phyloP scores from a whole-genome alignment of 305 asterid genomes.

The Salvia sclarea region DNA sequence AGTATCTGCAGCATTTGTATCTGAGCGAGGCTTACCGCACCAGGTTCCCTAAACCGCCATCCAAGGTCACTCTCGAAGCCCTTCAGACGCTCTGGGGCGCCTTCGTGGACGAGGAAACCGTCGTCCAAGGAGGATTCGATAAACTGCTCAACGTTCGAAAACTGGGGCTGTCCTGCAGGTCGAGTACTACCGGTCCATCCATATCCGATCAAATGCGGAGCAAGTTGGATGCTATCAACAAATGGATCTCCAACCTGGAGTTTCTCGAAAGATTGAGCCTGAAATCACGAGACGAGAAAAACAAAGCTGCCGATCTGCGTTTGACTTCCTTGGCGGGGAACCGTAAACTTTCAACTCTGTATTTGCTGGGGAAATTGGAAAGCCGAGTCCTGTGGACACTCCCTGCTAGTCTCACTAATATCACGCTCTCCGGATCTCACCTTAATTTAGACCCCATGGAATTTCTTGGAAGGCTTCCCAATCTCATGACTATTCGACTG shows the following conservation, averaged over 20 bases:
- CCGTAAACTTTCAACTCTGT: conserved; percentile 22
- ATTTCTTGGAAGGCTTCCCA: conserved; percentile 17
- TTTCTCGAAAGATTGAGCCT: conserved; percentile 33
- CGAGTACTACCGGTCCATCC: background rate
- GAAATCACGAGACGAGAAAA: conserved; percentile 23
- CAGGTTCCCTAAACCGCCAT: conserved; percentile 26
- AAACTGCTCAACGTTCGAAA: conserved; percentile 10
- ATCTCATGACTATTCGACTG: conserved; percentile 26
- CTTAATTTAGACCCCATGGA: conserved; percentile 24
- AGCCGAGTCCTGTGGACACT: conserved; percentile 5
- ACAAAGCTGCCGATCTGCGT: conserved; percentile 21
- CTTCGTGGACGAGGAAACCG: conserved; percentile 32
- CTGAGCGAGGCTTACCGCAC: conserved; percentile 39
- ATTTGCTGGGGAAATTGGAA: conserved; percentile 30
- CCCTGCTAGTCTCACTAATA: conserved; percentile 23
- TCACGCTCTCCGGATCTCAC: conserved; percentile 31
- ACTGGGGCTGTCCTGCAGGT: conserved; percentile 31
- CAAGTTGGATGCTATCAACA: conserved; percentile 8
- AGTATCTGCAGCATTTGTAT: conserved; percentile 34
- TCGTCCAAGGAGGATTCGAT: conserved; percentile 26
- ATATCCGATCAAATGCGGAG: background rate
- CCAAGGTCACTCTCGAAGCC: background rate
- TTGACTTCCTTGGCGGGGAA: conserved; percentile 11
- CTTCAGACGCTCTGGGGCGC: conserved; percentile 42
- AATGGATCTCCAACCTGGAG: conserved; percentile 30